A percentile compares a stretch with the other conserved stretches of the same genome.
phyloP scores from a whole-genome alignment of 164 flowering plant species.

The Tetracentron sinense region DNA sequence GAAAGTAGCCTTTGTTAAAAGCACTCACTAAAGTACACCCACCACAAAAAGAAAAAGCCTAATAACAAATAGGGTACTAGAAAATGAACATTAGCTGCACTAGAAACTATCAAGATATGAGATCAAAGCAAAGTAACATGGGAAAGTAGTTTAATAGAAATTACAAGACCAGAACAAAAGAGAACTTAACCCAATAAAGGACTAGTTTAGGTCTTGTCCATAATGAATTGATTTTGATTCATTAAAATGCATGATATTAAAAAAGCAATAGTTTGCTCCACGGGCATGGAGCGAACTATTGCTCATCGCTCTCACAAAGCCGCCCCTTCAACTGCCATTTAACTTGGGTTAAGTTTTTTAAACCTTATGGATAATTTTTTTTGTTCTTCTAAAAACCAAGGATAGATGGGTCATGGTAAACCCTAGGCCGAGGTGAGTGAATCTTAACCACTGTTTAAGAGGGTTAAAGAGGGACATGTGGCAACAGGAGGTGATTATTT shows the following conservation, averaged over 20 bases:
- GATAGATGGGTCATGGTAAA: no score
- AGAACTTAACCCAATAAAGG: slow-evolving; percentile 5
- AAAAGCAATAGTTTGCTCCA: no score
- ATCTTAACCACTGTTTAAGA: no score
- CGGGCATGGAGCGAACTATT: no score
- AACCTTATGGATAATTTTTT: no score
- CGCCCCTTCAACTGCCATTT: no score
- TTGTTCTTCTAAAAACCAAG: no score
- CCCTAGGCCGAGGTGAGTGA: no score
- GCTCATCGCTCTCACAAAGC: no score
- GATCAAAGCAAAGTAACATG: slow-evolving; percentile 20
- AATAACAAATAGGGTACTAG: not conserved
- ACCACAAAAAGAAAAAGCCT: not conserved
- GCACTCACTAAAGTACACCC: slow-evolving; percentile 18
- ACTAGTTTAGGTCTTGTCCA: not conserved
- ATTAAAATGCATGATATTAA: slow-evolving; percentile 5
- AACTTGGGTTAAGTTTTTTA: no score
- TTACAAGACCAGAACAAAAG: slow-evolving; percentile 24
- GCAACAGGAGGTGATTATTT: no score
- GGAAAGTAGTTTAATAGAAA: slow-evolving; percentile 14
- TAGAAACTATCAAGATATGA: slow-evolving; percentile 16
- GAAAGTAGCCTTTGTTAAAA: slow-evolving; percentile 1
- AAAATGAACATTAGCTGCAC: slow-evolving; percentile 8
- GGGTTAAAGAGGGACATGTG: no score
- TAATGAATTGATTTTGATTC: slow-evolving; percentile 15